These are phyloP conservation scores for Leavenworthia alabamica DNA, from an alignment of 345 rosid genomes.

Conservation along the genomic window DNA sequence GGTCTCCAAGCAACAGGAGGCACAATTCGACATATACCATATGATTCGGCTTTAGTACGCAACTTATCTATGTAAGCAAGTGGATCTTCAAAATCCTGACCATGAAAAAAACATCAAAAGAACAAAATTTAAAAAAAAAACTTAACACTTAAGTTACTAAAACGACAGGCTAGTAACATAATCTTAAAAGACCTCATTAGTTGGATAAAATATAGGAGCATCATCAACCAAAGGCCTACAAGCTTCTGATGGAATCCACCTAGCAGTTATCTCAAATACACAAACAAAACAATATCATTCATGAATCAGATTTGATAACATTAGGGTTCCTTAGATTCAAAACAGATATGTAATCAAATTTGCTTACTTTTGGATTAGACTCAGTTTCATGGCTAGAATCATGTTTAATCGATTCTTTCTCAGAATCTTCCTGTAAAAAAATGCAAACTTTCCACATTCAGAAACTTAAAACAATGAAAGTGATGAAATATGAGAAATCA, in stretches of 20 bases:
- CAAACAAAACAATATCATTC: constrained; percentile 9
- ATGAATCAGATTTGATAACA: no score
- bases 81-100: constrained; percentile 88
- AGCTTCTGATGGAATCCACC: constrained; percentile 73
- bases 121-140: background rate
- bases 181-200: constrained; percentile 88
- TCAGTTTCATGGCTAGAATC: constrained; percentile 40
- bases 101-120: constrained; percentile 10
- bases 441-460: constrained; percentile 19
- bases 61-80: constrained; percentile 80
- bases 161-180: no score
- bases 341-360: background rate
- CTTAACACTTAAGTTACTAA: no score
- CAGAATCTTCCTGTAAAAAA: constrained; percentile 44
- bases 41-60: constrained; percentile 65
- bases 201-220: constrained; percentile 88
- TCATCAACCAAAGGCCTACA: constrained; percentile 75
- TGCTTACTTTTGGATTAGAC: constrained; percentile 44
- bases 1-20: constrained; percentile 91
- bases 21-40: constrained; percentile 92
- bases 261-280: constrained; percentile 51
- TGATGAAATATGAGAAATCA: background rate
- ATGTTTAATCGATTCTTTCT: constrained; percentile 25
- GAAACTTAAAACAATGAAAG: constrained; percentile 15
- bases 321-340: no score